Conservation (phyloP, 495 filamentous ascomycete genomes). For the Neurospora sp. region DNA sequence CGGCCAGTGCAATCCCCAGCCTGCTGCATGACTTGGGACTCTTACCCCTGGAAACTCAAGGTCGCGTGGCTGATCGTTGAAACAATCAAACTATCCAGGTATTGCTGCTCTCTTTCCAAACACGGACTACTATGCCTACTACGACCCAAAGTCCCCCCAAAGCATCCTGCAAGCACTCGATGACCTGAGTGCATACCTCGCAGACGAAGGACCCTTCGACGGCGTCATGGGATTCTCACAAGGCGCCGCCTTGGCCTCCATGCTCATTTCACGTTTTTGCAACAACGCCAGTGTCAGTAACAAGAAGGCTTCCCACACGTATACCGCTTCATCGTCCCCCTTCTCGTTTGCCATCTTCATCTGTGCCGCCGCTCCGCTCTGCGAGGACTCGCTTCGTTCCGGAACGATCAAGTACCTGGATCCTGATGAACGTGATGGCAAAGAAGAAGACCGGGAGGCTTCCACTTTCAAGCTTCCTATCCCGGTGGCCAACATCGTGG, state of each 20-base stretch:
- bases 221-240: slow-evolving; percentile 7
- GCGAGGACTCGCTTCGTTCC: not conserved
- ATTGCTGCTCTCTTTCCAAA: not conserved
- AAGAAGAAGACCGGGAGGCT: too few relatives aligned
- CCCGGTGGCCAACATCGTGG: not conserved
- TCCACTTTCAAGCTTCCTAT: not conserved
- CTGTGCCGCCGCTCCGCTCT: not conserved
- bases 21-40: not conserved
- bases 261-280: too few relatives aligned
- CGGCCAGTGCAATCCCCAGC: not conserved
- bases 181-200: slow-evolving; percentile 1
- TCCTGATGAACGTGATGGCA: too few relatives aligned
- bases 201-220: slow-evolving; percentile 7
- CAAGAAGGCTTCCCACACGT: not conserved
- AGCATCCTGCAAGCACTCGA: slow-evolving; percentile 2
- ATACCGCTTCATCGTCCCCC: not conserved
- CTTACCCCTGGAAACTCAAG: not conserved
- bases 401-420: not conserved
- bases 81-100: not conserved
- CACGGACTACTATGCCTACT: not conserved
- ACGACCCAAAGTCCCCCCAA: not conserved
- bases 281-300: not conserved
- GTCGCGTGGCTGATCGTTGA: not conserved
- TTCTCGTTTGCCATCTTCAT: slow-evolving; percentile 6
- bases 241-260: not conserved